Base-by-base conservation (phyloP, 345 rosid genomes). In the Carallia brachiata region DNA sequence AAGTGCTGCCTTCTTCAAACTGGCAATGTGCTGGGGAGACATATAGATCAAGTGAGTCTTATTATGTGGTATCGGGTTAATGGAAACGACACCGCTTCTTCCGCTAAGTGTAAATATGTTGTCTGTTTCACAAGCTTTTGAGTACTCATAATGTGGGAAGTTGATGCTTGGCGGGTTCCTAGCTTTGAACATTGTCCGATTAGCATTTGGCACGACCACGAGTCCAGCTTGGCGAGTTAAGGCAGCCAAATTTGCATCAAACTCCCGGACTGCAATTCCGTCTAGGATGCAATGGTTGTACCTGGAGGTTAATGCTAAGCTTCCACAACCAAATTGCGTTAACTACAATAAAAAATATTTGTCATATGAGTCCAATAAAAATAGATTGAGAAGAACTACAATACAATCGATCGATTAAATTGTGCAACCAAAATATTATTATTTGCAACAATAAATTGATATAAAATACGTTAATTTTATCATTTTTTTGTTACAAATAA, bases 291-390 rank as follows among this genome's bases (percentile, higher is more conserved):
- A 71, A 15, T 76, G 79, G 53, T 76, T 70, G 60, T 61, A 71
- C 28, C 71, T 19, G 6, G 71, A 61, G 30, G 69, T 75, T 5
- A 76, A 23, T 50, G 79, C 72, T 39, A 76, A 62, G 68, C 79
- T 61, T 76, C 79, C 79, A 37, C 75, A 71, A 32, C 64, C 75
- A 23, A 76, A 71, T 28, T 61, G 63, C 15, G 72, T 76, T 5
- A 76, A 34, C 79, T 71, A 58, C 36, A 36, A 19, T 37, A 55
- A 6, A 31, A 31, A 54, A 63, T 52, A 7, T 6, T 58, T 50
- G 52, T 50, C 28, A 61, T 7, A 18, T 23, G 23, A 23, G 23
- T 23, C 23, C 23, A 23, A 23, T 23, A 23, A 23, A 23, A 0
- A 23, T 23, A 23, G 0, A 23, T 23, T 23, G 23, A 0, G 23